Evolutionary conservation across 2,329 filamentous ascomycete species (phyloP), one percentile per base, ranked within the genome.

Genomic region (Penicillium brasilianum): DNA sequence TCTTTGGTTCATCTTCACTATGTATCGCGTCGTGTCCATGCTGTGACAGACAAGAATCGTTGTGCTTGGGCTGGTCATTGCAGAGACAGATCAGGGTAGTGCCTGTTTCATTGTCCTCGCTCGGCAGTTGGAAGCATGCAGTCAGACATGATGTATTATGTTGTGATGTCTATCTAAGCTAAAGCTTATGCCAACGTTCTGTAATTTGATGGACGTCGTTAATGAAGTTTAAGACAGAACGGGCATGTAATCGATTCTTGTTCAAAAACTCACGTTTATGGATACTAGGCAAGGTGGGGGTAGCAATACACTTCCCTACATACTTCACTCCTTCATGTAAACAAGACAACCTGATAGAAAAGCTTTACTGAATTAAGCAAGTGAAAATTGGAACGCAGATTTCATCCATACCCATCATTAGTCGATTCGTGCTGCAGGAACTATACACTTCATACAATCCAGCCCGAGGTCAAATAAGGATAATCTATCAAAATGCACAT

Each of bases 91-190:
- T 34, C 50, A 53, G 50, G 50, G 50, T 25, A 37, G 50, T 28
- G 50, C 50, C 34, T 53, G 34, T 48, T 53, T 53, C 18, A 13
- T 39, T 11, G 7, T 16, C 20, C 32, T 37, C 32, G 20, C 18
- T 37, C 20, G 18, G 20, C 36, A 48, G 44, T 53, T 53, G 11
- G 30, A 20, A 37, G 49, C 49, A 51, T 51, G 49, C 49, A 28
- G 25, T 51, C 49, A 51, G 49, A 22, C 32, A 20, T 36, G 49
- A 37, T 36, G 22, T 52, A 39, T 28, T 36, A 39, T 52, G 34
- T 13, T 52, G 50, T 52, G 50, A 53, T 28, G 32, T 20, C 50
- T 39, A 25, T 34, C 34, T 16, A 28, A 53, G 10, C 48, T 34
- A 9, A 34, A 50, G 28, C 16, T 34, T 34, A 50, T 34, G 10